Conservation (phyloP, 1,284 basidiomycete genomes). For the Cutaneotrichosporon sp. region DNA sequence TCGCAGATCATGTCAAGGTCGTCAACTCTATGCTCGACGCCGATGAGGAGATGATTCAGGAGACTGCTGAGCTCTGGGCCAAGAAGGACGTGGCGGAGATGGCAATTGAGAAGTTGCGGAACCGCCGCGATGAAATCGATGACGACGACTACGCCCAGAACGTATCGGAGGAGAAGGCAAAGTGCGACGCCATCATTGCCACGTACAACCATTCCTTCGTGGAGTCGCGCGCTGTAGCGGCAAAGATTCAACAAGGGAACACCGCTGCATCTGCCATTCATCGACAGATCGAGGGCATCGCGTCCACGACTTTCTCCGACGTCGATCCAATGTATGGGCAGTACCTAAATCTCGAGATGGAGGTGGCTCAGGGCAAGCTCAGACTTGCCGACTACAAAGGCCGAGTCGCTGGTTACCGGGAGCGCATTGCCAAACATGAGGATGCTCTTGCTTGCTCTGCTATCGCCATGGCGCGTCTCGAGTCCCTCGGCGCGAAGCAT, state of each 20-base stretch:
- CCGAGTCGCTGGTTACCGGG: slow-evolving; percentile 62
- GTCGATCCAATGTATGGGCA: slow-evolving; percentile 68
- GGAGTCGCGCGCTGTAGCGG: slow-evolving; percentile 58
- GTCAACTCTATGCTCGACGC: slow-evolving; percentile 65
- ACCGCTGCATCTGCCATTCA: slow-evolving; percentile 78
- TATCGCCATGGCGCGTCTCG: slow-evolving; percentile 65
- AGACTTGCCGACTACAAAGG: slow-evolving; percentile 65
- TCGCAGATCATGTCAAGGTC: slow-evolving; percentile 65
- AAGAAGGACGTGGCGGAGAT: slow-evolving; percentile 69
- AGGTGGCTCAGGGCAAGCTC: slow-evolving; percentile 64
- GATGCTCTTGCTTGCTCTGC: slow-evolving; percentile 56
- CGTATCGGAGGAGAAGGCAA: slow-evolving; percentile 61
- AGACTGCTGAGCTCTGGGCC: slow-evolving; percentile 71
- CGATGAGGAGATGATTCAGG: slow-evolving; percentile 62
- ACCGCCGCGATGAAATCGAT: slow-evolving; percentile 62
- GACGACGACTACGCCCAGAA: slow-evolving; percentile 42
- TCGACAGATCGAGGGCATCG: slow-evolving; percentile 71
- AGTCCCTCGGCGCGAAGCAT: slow-evolving; percentile 65
- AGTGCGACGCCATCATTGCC: slow-evolving; percentile 63
- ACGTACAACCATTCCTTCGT: slow-evolving; percentile 66
- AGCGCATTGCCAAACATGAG: slow-evolving; percentile 62
- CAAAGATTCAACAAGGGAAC: slow-evolving; percentile 61
- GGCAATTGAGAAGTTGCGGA: slow-evolving; percentile 61
- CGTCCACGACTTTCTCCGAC: slow-evolving; percentile 66
- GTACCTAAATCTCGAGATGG: slow-evolving; percentile 67